phyloP scores from a whole-genome alignment of 1,139 yeast genomes.

The Yamadazyma spencermartinsiae region DNA sequence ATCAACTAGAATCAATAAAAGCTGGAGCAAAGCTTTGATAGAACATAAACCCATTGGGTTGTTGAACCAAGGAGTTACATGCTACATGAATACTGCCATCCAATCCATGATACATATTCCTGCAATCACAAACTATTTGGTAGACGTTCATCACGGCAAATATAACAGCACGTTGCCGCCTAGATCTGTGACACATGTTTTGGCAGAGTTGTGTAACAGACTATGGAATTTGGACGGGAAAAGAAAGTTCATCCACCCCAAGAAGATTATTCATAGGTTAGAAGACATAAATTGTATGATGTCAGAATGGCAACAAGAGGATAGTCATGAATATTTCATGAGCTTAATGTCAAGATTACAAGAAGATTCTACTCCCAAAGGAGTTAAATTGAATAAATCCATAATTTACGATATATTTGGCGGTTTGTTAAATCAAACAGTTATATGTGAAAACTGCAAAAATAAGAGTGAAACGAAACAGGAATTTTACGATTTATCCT shows the following conservation, averaged over 20 bases:
- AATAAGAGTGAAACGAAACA: constrained; percentile 87
- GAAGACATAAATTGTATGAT: constrained; percentile 92
- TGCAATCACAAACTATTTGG: constrained; percentile 80
- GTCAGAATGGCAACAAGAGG: constrained; percentile 98
- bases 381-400: constrained; percentile 75
- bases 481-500: constrained; percentile 88
- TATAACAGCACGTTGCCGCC: constrained; percentile 46
- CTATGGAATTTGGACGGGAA: constrained; percentile 57
- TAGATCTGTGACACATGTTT: constrained; percentile 64
- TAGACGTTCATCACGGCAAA: constrained; percentile 59
- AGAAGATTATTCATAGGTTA: constrained; percentile 66
- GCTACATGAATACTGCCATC: constrained; percentile 94
- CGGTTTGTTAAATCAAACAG: constrained; percentile 80
- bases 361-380: constrained; percentile 90
- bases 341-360: constrained; percentile 83
- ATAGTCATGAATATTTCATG: constrained; percentile 96
- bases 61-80: constrained; percentile 90
- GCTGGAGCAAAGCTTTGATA: constrained; percentile 54
- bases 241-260: constrained; percentile 63
- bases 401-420: constrained; percentile 92
- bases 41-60: constrained; percentile 66
- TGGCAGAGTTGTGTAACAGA: constrained; percentile 70
- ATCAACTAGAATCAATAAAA: constrained; percentile 55
- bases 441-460: constrained; percentile 78
- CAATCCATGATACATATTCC: constrained; percentile 91